Base-by-base conservation (phyloP, 805 yeast genomes). In the Priceomyces carsonii region DNA sequence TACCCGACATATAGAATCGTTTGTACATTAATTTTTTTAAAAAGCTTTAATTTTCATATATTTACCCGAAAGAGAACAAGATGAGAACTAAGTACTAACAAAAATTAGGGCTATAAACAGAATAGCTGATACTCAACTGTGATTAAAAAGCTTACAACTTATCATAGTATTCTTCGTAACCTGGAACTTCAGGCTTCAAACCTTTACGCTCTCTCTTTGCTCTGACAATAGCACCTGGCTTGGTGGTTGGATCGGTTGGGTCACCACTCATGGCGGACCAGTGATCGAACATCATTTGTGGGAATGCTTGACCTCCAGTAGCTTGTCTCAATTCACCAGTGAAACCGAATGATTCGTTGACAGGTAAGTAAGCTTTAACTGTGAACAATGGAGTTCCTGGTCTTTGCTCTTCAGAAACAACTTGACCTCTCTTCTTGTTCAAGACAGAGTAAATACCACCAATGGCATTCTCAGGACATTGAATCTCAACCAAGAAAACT, bases 221-320 rank as follows among this genome's bases (percentile, higher is more conserved):
- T 50, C 60, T 55, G 59, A 73, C 81, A 61, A 77, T 70, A 43
- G 68, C 67, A 75, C 82, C 82, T 49, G 81, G 79, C 68, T 77
- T 77, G 47, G 80, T 51, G 61, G 82, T 55, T 67, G 90, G 82
- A 75, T 91, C 98, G 55, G 85, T 75, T 69, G 95, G 95, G 74
- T 89, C 93, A 73, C 96, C 95, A 57, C 67, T 64, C 79, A 93
- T 77, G 61, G 87, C 73, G 54, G 88, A 77, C 98, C 98, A 91
- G 75, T 91, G 99, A 75, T 93, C 98, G 76, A 91, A 93, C 73
- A 93, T 95, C 95, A 93, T 81, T 80, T 91, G 98, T 77, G 99
- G 99, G 99, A 91, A 91, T 73, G 99, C 99, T 82, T 91, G 99
- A 75, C 99, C 99, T 86, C 96, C 97, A 66, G 99, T 91, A 68